Base-by-base conservation (phyloP, 805 yeast species). In the Starmerella davenportii region DNA sequence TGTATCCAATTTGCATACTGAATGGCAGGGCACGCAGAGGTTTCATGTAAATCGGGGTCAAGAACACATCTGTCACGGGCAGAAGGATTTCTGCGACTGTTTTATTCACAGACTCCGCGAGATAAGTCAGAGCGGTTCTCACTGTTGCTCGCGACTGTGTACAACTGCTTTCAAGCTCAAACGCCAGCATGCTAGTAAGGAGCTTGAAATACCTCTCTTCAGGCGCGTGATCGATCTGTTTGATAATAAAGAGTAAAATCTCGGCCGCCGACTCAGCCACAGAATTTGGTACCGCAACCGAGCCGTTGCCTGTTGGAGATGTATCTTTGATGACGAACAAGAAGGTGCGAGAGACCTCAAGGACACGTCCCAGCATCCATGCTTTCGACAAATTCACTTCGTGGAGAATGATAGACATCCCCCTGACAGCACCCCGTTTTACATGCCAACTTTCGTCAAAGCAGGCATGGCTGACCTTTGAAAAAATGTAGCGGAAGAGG, bases 1-100 rank as follows among this genome's bases (percentile, higher is more conserved):
- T 85, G 55, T 90, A 85, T 28, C 98, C 98, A 40, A 90, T 90
- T 60, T 92, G 98, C 94, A 87, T 90, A 4, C 94, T 90, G 61
- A 92, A 90, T 0, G 99, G 98, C 44, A 90, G 65, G 0, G 99
- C 99, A 45, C 99, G 68, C 41, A 90, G 60, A 0, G 99, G 99
- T 54, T 90, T 90, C 3, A 94, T 94, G 63, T 90, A 92, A 18
- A 90, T 90, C 5, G 99, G 96, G 1, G 92, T 79, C 35, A 90
- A 60, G 21, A 92, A 62, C 20, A 85, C 72, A 35, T 73, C 76
- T 50, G 84, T 81, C 38, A 92, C 85, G 16, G 87, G 85, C 4
- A 74, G 71, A 57, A 92, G 74, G 49, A 92, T 69, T 1, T 74
- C 70, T 1, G 87, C 69, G 34, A 81, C 66, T 1, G 92, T 70